Evolutionary conservation across 2,329 filamentous ascomycete species (phyloP), one percentile per base, ranked within the genome.

Genomic region (Colletotrichum gigasporum): DNA sequence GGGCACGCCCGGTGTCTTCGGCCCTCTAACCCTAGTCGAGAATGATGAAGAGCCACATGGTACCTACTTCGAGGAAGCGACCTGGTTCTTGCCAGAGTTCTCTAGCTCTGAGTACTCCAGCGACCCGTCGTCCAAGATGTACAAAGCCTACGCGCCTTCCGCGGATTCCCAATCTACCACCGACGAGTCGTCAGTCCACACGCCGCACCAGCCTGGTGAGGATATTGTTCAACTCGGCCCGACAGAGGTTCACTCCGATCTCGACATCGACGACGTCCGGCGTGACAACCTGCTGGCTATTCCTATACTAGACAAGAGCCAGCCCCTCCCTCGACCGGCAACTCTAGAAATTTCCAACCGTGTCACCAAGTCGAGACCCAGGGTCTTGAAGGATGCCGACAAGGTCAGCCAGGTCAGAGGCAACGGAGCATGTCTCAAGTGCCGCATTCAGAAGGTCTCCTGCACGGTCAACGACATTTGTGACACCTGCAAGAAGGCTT

Each of bases 371-470:
- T n/a, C n/a, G 59, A 59, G 54, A 48, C 41, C 20, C 42, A n/a
- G 62, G 41, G 48, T 56, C 8, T 50, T 65, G 9, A 61, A 60
- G 45, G 47, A 65, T 32, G 32, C 42, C 14, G 30, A 20, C 37
- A 58, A 65, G 57, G 47, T 39, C 16, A 58, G 53, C 51, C 56
- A 45, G 10, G 52, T 65, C 16, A 48, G 63, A 22, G 48, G 48
- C 14, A 32, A 48, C n/a, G 51, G 51, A 50, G 63, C 63, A 8
- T 65, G 63, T 34, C 52, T 61, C 44, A 48, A 37, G 34, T 65
- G 61, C 35, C 61, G 61, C 2, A 47, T 65, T 22, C 41, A 65
- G 35, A 59, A 51, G 41, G 28, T 55, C 16, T 26, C 57, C 5
- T 65, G 61, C 61, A 50, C 48, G 18, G 26, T 34, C 16, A 24